These are phyloP conservation scores for Camelina sativa DNA, from an alignment of 345 rosid species.

Conservation along the genomic window DNA sequence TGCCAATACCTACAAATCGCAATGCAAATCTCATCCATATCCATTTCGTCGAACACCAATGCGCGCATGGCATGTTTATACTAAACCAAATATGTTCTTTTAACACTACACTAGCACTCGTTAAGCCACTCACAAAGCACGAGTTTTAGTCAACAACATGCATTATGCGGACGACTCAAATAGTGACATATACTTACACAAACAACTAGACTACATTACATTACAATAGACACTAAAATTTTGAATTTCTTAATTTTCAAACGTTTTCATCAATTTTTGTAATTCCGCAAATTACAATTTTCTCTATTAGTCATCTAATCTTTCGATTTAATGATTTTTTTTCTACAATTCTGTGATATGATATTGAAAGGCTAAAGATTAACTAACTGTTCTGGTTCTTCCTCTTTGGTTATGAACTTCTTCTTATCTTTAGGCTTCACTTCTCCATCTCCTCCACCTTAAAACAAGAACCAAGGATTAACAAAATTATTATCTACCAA, in stretches of 20 bases:
- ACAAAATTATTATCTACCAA: constrained; percentile 1
- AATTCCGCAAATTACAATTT: not conserved
- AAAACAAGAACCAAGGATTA: constrained; percentile 15
- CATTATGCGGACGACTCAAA: not conserved
- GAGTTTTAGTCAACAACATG: not conserved
- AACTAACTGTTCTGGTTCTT: constrained; percentile 83
- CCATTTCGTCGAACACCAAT: constrained; percentile 1
- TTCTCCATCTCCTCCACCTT: constrained; percentile 77
- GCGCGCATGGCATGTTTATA: not conserved
- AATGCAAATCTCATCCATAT: not conserved
- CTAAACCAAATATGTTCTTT: not conserved
- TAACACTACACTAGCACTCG: constrained; percentile 1
- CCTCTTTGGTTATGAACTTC: constrained; percentile 86
- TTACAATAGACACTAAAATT: not conserved
- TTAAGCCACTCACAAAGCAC: constrained; percentile 1
- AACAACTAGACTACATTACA: not conserved
- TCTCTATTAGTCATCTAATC: not conserved
- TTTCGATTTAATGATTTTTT: not conserved
- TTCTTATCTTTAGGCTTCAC: constrained; percentile 72
- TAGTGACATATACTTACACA: not conserved
- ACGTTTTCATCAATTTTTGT: not conserved
- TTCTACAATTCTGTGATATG: not conserved
- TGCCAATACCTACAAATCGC: constrained; percentile 78
- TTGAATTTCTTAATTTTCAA: not conserved
- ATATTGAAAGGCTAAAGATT: constrained; percentile 4